phyloP scores from a whole-genome alignment of 805 yeast species.

The Saturnispora kantuleensis region DNA sequence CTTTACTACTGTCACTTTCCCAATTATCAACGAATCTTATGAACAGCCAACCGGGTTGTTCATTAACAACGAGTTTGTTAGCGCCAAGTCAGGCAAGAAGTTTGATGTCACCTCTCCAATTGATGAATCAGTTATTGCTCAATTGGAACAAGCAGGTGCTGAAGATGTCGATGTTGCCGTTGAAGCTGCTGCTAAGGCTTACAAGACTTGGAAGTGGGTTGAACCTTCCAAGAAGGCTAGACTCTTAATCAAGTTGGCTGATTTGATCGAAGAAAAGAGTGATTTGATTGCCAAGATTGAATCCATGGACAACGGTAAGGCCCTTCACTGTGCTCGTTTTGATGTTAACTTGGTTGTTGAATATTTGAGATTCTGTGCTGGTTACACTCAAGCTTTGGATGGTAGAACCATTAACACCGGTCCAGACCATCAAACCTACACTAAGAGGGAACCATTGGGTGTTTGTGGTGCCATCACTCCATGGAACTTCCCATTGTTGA shows the following conservation, averaged over 20 bases:
- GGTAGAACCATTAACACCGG: slow-evolving; percentile 62
- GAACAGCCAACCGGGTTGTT: slow-evolving; percentile 53
- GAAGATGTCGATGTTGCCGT: slow-evolving; percentile 66
- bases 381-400: slow-evolving; percentile 58
- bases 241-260: slow-evolving; percentile 53
- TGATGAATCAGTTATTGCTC: slow-evolving; percentile 41
- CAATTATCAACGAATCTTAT: slow-evolving; percentile 52
- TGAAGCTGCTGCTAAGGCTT: slow-evolving; percentile 55
- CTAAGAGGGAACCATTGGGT: slow-evolving; percentile 68
- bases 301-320: slow-evolving; percentile 70
- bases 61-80: slow-evolving; percentile 48
- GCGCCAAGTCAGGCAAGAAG: slow-evolving; percentile 40
- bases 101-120: slow-evolving; percentile 42
- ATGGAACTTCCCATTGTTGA: slow-evolving; percentile 77
- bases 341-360: slow-evolving; percentile 57
- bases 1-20: slow-evolving; percentile 37
- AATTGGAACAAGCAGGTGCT: slow-evolving; percentile 43
- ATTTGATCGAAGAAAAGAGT: slow-evolving; percentile 51
- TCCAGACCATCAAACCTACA: slow-evolving; percentile 50
- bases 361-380: slow-evolving; percentile 63
- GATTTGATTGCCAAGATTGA: slow-evolving; percentile 62
- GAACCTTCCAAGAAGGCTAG: slow-evolving; percentile 50
- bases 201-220: slow-evolving; percentile 46
- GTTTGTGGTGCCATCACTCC: slow-evolving; percentile 80
- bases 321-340: slow-evolving; percentile 53